Evolutionary conservation across 2,329 filamentous ascomycete genomes (phyloP), one percentile per base, ranked within the genome.

Genomic region (Monosporascus sp.): DNA sequence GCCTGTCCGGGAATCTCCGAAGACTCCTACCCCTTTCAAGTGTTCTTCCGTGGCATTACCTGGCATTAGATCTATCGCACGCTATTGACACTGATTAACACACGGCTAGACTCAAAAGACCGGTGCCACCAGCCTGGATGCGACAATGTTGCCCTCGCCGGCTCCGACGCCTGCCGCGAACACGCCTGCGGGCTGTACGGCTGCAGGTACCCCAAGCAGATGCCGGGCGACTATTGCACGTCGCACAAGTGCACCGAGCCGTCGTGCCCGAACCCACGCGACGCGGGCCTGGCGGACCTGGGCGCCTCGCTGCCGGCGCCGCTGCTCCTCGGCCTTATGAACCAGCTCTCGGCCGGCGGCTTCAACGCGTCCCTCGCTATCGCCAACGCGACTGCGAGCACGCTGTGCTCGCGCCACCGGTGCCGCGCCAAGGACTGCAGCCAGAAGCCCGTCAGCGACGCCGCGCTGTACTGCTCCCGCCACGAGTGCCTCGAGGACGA

Each of bases 101-200:
- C 20, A 3, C 22, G 31, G 31, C 31, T 35, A 46, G 43, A 46
- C 43, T 46, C 17, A 3, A 46, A 46, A 46, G 11, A 15, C 15
- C 43, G 15, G 20, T 46, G 43, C 43, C 22, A 17, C 7, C n/a
- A 46, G 14, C 24, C 24, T 14, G 43, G 43, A 15, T 46, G 43
- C 17, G 43, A 6, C 24, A 27, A 46, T 3, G 11, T 20, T 17
- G 11, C 38, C 11, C 7, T 22, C 6, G 37, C 44, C 37, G 5
- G 49, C 45, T 14, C 43, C 49, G 41, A 15, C 38, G 47, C 8
- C 24, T 47, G 24, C 15, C 47, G 14, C 27, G 24, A 39, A 38
- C 52, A 54, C 17, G 51, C 50, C 53, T 60, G 58, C 58, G 53
- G 53, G 38, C 41, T 37, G 1, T 54, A 56, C 45, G 37, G 47